Conservation (phyloP, 768 basidiomycete genomes). For the Tylopilus plumbeoviolaceoides region DNA sequence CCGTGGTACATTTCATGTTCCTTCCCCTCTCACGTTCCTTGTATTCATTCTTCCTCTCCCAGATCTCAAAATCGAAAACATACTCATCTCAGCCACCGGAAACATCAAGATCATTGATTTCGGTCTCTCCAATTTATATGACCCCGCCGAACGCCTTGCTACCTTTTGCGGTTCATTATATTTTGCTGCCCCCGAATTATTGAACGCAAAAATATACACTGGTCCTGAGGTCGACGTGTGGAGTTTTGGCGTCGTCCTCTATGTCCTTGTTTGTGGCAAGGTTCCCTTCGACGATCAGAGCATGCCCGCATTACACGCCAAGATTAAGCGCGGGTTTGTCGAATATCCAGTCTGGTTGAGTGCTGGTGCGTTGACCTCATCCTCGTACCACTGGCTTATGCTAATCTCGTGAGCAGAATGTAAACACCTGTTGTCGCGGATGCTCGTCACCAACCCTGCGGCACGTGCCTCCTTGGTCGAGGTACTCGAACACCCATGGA, state of each 20-base stretch:
- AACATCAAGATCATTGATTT: slow-evolving; percentile 99
- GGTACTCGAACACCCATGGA: slow-evolving; percentile 88
- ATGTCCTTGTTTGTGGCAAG: slow-evolving; percentile 96
- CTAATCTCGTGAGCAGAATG: slow-evolving; percentile 61
- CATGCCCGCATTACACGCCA: slow-evolving; percentile 98
- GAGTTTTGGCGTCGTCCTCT: slow-evolving; percentile 98
- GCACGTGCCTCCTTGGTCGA: slow-evolving; percentile 80
- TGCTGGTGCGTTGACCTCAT: slow-evolving; percentile 56
- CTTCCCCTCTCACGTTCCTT: neutral
- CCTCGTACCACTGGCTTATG: neutral
- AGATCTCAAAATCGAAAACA: slow-evolving; percentile 99
- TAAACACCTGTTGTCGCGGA: slow-evolving; percentile 87
- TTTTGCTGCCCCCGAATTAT: slow-evolving; percentile 96
- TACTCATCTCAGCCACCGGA: slow-evolving; percentile 95
- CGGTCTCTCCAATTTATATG: slow-evolving; percentile 93
- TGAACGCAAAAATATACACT: slow-evolving; percentile 95
- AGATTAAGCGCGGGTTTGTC: slow-evolving; percentile 95
- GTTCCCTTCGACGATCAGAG: slow-evolving; percentile 99
- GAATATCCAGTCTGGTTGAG: slow-evolving; percentile 98
- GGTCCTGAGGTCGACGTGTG: slow-evolving; percentile 99
- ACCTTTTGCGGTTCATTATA: slow-evolving; percentile 98
- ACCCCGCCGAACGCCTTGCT: slow-evolving; percentile 74
- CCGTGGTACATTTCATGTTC: slow-evolving; percentile 51
- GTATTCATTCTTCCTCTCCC: neutral
- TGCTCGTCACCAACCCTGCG: slow-evolving; percentile 93